Conservation (phyloP, 306 rosid genomes). For the Quillaja saponaria region DNA sequence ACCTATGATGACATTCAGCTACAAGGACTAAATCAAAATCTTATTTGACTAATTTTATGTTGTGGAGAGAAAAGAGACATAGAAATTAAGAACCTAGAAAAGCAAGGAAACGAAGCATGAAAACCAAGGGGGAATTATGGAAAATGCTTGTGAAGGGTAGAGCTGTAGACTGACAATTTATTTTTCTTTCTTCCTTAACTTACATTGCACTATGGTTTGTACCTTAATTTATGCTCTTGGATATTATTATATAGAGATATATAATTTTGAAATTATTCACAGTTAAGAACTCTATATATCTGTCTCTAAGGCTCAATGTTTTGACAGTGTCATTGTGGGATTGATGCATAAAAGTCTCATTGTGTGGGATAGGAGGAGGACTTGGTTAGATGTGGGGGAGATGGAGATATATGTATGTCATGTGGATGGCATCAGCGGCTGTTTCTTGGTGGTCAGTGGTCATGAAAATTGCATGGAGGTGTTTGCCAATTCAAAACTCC, state of each 20-base stretch:
- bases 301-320: constrained; percentile 22
- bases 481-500: constrained; percentile 44
- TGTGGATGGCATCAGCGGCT: constrained; percentile 39
- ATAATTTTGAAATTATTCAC: constrained; percentile 28
- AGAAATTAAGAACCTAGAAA: not conserved
- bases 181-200: constrained; percentile 3
- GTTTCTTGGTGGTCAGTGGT: constrained; percentile 35
- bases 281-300: too few species aligned
- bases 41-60: too few species aligned
- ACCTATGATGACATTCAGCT: constrained; percentile 40
- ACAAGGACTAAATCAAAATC: constrained; percentile 34
- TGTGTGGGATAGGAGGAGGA: constrained; percentile 37
- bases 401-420: constrained; percentile 15
- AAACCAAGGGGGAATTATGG: not conserved
- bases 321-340: constrained; percentile 36
- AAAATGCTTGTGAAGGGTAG: constrained; percentile 4
- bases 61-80: not conserved
- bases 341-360: not conserved
- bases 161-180: constrained; percentile 11
- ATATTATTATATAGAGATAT: too few species aligned
- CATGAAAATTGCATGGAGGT: constrained; percentile 64
- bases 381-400: constrained; percentile 4
- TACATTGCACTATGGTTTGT: not conserved
- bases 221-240: constrained; percentile 1
- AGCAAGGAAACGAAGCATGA: constrained; percentile 9